A percentile compares a stretch with the other conserved stretches of the same genome.
These are phyloP conservation scores for Moesziomyces aphidis DNA, from an alignment of 1,284 basidiomycete species.

Conservation along the genomic window DNA sequence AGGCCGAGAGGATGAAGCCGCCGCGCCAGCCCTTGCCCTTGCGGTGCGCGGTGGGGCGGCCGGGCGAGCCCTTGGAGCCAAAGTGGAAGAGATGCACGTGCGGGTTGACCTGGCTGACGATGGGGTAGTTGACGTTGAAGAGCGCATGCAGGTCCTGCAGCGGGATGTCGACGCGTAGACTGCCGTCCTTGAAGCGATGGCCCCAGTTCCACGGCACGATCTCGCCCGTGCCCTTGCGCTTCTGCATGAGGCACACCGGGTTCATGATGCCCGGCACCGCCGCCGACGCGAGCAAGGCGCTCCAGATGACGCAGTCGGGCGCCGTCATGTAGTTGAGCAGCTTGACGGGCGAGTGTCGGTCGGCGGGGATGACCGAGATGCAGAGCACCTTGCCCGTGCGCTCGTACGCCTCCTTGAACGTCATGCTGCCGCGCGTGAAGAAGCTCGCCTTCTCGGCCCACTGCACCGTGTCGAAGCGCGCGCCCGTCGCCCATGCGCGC, in stretches of 20 bases:
- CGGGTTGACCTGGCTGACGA: slow-evolving; percentile 96
- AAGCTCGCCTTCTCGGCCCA: slow-evolving; percentile 84
- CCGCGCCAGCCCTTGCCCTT: slow-evolving; percentile 84
- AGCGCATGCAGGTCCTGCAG: slow-evolving; percentile 82
- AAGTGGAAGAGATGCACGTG: slow-evolving; percentile 99
- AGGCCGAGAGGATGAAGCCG: slow-evolving; percentile 81
- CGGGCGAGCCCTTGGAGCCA: slow-evolving; percentile 90
- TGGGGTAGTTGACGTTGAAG: slow-evolving; percentile 85
- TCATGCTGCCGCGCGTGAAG: slow-evolving; percentile 93
- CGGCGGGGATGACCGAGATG: slow-evolving; percentile 92
- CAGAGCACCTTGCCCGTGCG: slow-evolving; percentile 90
- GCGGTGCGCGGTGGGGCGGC: slow-evolving; percentile 89
- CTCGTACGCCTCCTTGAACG: slow-evolving; percentile 94
- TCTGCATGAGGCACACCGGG: slow-evolving; percentile 85
- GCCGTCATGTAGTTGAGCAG: slow-evolving; percentile 95
- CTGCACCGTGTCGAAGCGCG: slow-evolving; percentile 87
- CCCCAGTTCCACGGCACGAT: slow-evolving; percentile 95
- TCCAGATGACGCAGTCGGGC: slow-evolving; percentile 80
- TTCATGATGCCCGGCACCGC: slow-evolving; percentile 71
- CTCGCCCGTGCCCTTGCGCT: slow-evolving; percentile 79
- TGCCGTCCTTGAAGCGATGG: slow-evolving; percentile 67
- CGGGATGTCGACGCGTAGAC: slow-evolving; percentile 84
- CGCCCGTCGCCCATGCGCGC: slow-evolving; percentile 87
- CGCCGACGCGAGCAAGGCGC: slow-evolving; percentile 68
- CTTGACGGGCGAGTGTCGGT: slow-evolving; percentile 91